These are phyloP conservation scores for Eucalyptus tenuipes DNA, from an alignment of 345 rosid genomes.

Conservation along the genomic window DNA sequence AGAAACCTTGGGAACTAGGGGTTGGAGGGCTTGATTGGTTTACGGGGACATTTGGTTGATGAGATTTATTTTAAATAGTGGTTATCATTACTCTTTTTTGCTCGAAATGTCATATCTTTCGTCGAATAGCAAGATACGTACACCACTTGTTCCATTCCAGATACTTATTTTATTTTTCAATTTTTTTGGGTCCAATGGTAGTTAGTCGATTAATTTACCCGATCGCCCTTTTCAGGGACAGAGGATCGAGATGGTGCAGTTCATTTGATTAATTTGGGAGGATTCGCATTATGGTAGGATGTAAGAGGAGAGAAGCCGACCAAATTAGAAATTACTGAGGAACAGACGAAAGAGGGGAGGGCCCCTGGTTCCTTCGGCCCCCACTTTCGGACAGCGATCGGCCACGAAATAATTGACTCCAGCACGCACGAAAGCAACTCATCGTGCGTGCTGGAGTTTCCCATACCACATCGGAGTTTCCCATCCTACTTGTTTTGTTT, in stretches of 20 bases:
- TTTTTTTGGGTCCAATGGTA: neutral
- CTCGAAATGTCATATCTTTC: rapidly evolving
- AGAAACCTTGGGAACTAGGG: neutral
- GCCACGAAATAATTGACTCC: neutral
- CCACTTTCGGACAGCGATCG: neutral
- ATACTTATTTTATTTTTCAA: neutral
- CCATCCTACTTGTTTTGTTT: rapidly evolving
- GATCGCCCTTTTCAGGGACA: neutral
- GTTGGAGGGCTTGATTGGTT: neutral
- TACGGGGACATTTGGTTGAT: neutral
- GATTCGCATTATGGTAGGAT: neutral
- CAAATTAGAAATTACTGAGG: neutral
- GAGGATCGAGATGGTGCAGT: neutral
- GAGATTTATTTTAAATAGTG: neutral
- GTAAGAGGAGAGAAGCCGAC: neutral
- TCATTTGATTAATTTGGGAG: neutral
- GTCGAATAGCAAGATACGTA: rapidly evolving
- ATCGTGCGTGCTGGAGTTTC: no score
- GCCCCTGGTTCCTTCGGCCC: neutral
- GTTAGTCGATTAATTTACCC: neutral
- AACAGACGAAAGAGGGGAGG: neutral
- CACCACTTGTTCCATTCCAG: rapidly evolving
- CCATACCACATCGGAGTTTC: no score
- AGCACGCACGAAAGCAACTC: neutral
- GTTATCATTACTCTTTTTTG: rapidly evolving